Evolutionary conservation across 202 grass and related monocot genomes (phyloP), one percentile per base, ranked within the genome.

Genomic region (Setaria italica): DNA sequence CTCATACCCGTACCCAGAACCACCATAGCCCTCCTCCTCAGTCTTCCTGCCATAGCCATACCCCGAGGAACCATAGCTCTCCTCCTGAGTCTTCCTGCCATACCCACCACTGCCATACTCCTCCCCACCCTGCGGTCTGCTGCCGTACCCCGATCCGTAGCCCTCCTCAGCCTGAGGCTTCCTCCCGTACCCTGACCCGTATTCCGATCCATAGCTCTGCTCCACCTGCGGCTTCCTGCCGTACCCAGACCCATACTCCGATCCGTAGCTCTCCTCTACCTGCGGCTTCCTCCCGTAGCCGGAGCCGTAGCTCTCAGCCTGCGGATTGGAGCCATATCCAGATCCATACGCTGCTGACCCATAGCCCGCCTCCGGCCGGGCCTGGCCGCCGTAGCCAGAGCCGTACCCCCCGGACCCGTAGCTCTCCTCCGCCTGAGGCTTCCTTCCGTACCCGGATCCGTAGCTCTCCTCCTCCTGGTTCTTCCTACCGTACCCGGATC

Each of bases 1-100:
- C 80, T 84, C 92, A 12, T 87, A 82, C 29, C 88, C 88, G 77
- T 89, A 82, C 19, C 89, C 92, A 72, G 84, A 85, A 30, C 57
- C 85, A 45, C 55, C 87, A 64, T 90, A 82, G 35, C 83, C 25
- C 56, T 89, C 70, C 33, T 85, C 83, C 71, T 86, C 57, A 0
- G 33, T 81, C 83, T 88, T 85, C 68, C 32, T 87, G 17, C 59
- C 81, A 74, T 80, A 74, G 37, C 87, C 81, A 42, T 75, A 69
- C 13, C 70, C 87, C 2, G 79, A 63, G 11, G 84, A 82, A 16
- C 83, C 83, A 34, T 76, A 69, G 78, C 59, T 71, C 73, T 90
- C 78, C 63, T 85, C 72, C 45, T 89, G 77, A 46, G 72, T 11
- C 84, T 74, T 84, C 37, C 72, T 82, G 30, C 90, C 90, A 34